Percentiles rank a stretch among this genome's conserved stretches.
Conservation (phyloP, 176 grass and related monocot genomes). For the Hordeum vulgare region MorexV3_pseudomolecules_assembly NC_058520.1:90670566-90671065, state of each 20-base stretch:
- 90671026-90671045: conserved; percentile 68
- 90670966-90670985: background rate
- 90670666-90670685: conserved; percentile 90
- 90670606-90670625: background rate
- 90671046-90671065: conserved; percentile 91
- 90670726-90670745: conserved; percentile 97
- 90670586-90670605: background rate
- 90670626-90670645: background rate
- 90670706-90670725: conserved; percentile 91
- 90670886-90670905: background rate
- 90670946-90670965: background rate
- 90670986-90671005: background rate
- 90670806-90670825: conserved; percentile 45
- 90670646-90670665: conserved; percentile 37
- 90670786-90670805: conserved; percentile 89
- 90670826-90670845: background rate
- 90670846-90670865: background rate
- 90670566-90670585: background rate
- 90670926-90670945: background rate
- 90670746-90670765: conserved; percentile 96
- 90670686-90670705: conserved; percentile 97
- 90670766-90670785: conserved; percentile 92
- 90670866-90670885: background rate
- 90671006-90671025: background rate
- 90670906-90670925: background rate